Evolutionary conservation across 2,329 filamentous ascomycete genomes (phyloP).

Genomic region (Ceratocystis variospora): DNA sequence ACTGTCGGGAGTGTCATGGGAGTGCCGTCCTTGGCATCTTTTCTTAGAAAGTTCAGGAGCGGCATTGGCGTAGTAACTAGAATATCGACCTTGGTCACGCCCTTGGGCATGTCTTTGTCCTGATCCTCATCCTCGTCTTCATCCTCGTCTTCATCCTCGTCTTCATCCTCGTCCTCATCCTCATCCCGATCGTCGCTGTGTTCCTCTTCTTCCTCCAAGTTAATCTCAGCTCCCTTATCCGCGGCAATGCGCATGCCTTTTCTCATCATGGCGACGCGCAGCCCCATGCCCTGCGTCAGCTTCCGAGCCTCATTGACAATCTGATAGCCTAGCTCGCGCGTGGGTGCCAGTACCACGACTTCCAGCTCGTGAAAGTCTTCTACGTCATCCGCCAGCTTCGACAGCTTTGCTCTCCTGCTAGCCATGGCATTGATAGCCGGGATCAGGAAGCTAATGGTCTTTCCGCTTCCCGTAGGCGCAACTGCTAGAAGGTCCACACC

Average conservation of each 20-base stretch:
- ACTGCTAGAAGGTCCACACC: slow-evolving; percentile 61
- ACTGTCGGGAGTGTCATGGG: slow-evolving; percentile 50
- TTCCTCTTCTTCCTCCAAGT: slow-evolving; percentile 28
- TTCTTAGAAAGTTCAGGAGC: slow-evolving; percentile 56
- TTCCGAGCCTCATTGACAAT: slow-evolving; percentile 81
- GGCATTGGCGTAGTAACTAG: slow-evolving; percentile 39
- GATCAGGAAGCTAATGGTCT: slow-evolving; percentile 86
- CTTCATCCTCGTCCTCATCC: slow-evolving; percentile 28
- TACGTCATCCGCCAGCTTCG: slow-evolving; percentile 26
- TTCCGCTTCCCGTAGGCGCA: slow-evolving; percentile 90
- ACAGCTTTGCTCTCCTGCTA: slow-evolving; percentile 37
- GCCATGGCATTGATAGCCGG: slow-evolving; percentile 69
- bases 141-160: slow-evolving; percentile 26
- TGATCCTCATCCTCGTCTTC: slow-evolving; percentile 29
- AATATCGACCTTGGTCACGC: slow-evolving; percentile 26
- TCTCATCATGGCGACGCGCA: slow-evolving; percentile 68
- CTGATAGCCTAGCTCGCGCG: slow-evolving; percentile 63
- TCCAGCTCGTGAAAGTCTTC: slow-evolving; percentile 38
- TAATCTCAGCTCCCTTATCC: slow-evolving; percentile 29
- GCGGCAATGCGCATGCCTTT: slow-evolving; percentile 64
- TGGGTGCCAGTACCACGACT: slow-evolving; percentile 62
- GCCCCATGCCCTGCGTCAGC: slow-evolving; percentile 57
- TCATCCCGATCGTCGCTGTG: slow-evolving; percentile 27
- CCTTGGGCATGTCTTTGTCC: slow-evolving; percentile 22
- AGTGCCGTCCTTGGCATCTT: slow-evolving; percentile 29